Evolutionary conservation across 495 filamentous ascomycete species (phyloP).

Genomic region (Daldinia grandis): DNA sequence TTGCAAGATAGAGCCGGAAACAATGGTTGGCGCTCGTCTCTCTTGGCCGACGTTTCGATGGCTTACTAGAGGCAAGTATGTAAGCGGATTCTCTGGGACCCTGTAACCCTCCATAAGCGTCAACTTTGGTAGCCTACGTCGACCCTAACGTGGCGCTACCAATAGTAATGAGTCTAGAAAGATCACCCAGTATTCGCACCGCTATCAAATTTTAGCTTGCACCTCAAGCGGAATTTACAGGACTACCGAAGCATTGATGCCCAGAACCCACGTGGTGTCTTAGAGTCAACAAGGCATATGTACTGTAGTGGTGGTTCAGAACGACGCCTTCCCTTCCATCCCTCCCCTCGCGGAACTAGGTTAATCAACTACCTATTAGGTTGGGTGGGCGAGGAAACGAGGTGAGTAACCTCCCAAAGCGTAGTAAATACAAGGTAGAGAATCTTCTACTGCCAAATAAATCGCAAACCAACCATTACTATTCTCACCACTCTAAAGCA

Average conservation of each 20-base stretch:
- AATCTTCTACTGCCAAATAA: neutral
- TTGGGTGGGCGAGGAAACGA: neutral
- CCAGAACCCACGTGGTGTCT: neutral
- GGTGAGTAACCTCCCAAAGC: neutral
- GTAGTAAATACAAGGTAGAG: neutral
- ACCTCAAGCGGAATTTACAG: neutral
- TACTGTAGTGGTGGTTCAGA: too few relatives aligned
- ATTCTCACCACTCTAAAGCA: neutral
- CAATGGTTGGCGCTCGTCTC: constrained; percentile 30
- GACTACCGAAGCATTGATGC: neutral
- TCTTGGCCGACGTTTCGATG: constrained; percentile 39
- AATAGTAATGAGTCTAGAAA: neutral
- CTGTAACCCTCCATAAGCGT: neutral
- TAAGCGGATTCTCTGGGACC: constrained; percentile 1
- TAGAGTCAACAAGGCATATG: neutral
- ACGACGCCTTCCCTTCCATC: neutral
- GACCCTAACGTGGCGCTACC: neutral
- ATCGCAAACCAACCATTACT: neutral
- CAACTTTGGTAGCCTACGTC: neutral
- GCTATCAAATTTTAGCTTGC: neutral
- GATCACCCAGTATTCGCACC: neutral
- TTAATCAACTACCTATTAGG: neutral
- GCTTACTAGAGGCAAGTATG: neutral
- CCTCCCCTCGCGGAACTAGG: neutral
- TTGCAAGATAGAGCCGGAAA: constrained; percentile 13